A percentile compares a stretch with the other conserved stretches of the same genome.
phyloP scores from a whole-genome alignment of 371 early-diverging fungal genomes.

The Apophysomyces trapeziformis region DNA sequence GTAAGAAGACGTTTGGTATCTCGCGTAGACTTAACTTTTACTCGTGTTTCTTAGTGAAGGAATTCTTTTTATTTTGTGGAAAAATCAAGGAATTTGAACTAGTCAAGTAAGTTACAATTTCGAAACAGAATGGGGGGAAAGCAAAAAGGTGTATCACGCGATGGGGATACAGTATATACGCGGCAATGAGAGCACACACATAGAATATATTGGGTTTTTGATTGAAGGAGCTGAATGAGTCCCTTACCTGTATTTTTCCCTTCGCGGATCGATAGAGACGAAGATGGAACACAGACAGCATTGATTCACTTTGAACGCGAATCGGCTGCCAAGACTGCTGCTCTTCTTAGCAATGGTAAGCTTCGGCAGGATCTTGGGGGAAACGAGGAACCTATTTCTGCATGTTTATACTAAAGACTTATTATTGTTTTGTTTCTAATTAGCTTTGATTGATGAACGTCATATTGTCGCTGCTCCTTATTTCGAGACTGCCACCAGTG shows the following conservation, averaged over 20 bases:
- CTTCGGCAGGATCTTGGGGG: no score
- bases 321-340: conserved; percentile 72
- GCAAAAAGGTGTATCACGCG: conserved; percentile 1
- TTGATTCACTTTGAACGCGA: conserved; percentile 66
- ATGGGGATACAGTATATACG: neutral
- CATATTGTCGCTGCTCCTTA: conserved; percentile 62
- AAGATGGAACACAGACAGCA: conserved; percentile 55
- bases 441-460: conserved; percentile 66
- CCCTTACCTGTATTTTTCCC: neutral
- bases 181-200: neutral
- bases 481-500: conserved; percentile 45
- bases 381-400: no score
- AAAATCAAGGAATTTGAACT: conserved; percentile 69
- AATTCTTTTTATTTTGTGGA: conserved; percentile 74
- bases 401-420: no score
- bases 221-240: neutral
- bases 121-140: neutral
- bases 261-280: conserved; percentile 33
- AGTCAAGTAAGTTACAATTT: conserved; percentile 47
- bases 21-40: neutral
- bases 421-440: conserved; percentile 7
- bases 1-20: neutral
- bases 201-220: no score
- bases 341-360: conserved; percentile 63
- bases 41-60: conserved; percentile 48